These are phyloP conservation scores for Annona squamosa DNA, from an alignment of 164 flowering plant genomes.

Conservation along the genomic window DNA sequence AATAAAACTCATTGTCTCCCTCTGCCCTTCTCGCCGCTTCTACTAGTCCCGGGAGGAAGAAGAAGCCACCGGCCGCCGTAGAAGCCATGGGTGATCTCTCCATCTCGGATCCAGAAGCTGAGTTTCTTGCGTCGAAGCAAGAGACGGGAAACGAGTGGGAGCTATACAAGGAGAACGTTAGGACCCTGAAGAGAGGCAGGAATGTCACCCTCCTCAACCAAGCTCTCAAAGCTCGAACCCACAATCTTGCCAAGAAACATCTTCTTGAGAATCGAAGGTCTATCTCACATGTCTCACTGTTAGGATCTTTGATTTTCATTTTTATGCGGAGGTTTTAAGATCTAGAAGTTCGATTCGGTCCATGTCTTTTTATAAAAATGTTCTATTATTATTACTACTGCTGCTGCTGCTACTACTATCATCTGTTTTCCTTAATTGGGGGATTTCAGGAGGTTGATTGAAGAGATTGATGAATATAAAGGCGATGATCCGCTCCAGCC, in stretches of 20 bases:
- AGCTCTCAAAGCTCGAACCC: conserved; percentile 51
- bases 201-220: conserved; percentile 58
- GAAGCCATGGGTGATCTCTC: conserved; percentile 19
- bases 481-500: conserved; percentile 92
- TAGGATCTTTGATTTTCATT: background rate
- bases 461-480: conserved; percentile 69
- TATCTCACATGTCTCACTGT: background rate
- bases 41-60: no score
- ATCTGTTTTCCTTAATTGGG: background rate
- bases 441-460: conserved; percentile 49
- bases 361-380: no score
- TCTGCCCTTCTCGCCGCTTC: no score
- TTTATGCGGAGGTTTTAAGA: background rate
- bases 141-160: conserved; percentile 84
- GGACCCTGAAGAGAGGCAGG: conserved; percentile 88
- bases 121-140: conserved; percentile 51
- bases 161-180: conserved; percentile 80
- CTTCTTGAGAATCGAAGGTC: conserved; percentile 59
- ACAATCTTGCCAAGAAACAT: conserved; percentile 39
- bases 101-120: conserved; percentile 60
- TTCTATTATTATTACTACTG: no score
- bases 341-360: no score
- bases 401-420: no score
- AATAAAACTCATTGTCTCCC: no score
- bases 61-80: no score